Conservation (phyloP, 345 rosid genomes). For the Melastoma malabathricum region DNA sequence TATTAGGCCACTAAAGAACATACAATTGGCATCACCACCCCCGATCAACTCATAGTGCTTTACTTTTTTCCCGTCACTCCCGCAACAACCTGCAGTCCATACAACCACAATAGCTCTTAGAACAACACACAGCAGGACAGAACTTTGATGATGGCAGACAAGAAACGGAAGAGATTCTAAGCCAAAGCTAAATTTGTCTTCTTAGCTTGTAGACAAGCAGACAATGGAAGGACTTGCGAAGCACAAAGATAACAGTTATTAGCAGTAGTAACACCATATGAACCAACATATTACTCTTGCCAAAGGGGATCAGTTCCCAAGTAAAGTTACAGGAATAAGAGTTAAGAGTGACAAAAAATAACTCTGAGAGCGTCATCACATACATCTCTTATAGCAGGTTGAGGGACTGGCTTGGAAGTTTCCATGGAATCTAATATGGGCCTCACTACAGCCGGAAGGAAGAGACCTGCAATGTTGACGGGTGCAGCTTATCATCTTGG, state of each 20-base stretch:
- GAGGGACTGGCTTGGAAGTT: conserved; percentile 68
- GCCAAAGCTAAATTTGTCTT: too few species aligned
- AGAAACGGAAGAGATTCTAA: too few species aligned
- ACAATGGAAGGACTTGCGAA: too few species aligned
- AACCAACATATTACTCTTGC: too few species aligned
- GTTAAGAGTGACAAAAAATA: conserved; percentile 1
- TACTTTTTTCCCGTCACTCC: conserved; percentile 76
- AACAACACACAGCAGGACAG: neutral
- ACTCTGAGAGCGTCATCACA: conserved; percentile 12
- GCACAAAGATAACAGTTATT: too few species aligned
- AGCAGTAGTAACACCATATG: too few species aligned
- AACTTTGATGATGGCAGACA: too few species aligned
- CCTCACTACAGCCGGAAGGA: conserved; percentile 91
- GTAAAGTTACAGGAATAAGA: neutral
- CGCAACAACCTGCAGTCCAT: conserved; percentile 51
- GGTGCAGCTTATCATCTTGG: neutral
- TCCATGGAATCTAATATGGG: conserved; percentile 89
- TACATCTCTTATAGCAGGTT: conserved; percentile 65
- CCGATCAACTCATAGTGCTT: conserved; percentile 12
- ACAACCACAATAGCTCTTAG: neutral
- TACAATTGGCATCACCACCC: conserved; percentile 5
- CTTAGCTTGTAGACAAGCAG: too few species aligned
- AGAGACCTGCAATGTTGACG: conserved; percentile 41
- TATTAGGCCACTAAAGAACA: neutral
- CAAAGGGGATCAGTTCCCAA: neutral